Evolutionary conservation across 2,329 filamentous ascomycete species (phyloP), one percentile per base, ranked within the genome.

Genomic region (Fusarium musae): DNA sequence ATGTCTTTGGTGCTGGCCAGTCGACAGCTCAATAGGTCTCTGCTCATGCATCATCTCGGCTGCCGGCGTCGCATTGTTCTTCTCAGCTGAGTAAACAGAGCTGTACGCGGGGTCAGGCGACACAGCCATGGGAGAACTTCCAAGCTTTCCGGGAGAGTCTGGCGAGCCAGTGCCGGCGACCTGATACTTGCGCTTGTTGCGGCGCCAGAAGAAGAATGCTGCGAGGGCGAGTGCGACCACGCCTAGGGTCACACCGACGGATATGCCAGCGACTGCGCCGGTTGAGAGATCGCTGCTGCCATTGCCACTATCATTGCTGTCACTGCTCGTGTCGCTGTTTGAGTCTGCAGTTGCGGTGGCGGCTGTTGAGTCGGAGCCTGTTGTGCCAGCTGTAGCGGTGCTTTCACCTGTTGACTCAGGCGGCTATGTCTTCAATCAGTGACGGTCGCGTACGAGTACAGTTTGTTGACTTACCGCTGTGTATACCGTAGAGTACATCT

Each of bases 401-500:
- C 12, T 50, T 16, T 32, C 58, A 9, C 39, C 58, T 6, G 64
- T 72, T 13, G 69, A 49, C 5, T 21, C 26, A 10, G 69, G 56
- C 4, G 65, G 40, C 69, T 72, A 16, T 9, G 13, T 13, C 11
- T n/a, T 39, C 11, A 9, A 7, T 64, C 13, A 62, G 61, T 3
- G 6, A n/a, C 15, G 28, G 19, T 32, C 9, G 1, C 3, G 5
- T 3, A 4, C 6, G 6, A 13, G 11, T 12, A 3, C 23, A n/a
- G 1, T 10, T 8, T 2, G 6, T 4, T 2, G 3, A 39, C 66
- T 47, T 37, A 69, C 66, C 8, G 39, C 65, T 1, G 50, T 58
- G 26, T 80, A 82, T 13, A 76, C 71, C 0, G 81, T 83, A 2
- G 79, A 82, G 47, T 78, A 83, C 5, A 77, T 79, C 2, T 76